Percentiles rank a stretch among this genome's conserved stretches.
Evolutionary conservation across 441 rosid genomes (phyloP).

Genomic region (Populus hybrid): DNA sequence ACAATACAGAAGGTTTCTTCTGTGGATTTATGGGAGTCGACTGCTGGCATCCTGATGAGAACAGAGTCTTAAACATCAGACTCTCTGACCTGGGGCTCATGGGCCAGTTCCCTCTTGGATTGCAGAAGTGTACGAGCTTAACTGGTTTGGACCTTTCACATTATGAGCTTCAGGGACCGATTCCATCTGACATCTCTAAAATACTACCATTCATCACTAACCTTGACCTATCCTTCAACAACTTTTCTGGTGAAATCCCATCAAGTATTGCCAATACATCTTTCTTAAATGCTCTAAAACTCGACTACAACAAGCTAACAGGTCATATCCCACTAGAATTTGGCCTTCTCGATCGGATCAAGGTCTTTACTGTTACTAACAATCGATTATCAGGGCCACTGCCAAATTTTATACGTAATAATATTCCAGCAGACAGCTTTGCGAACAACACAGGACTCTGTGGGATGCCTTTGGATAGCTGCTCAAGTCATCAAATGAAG

Average conservation of each 20-base stretch:
- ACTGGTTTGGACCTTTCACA: conserved; percentile 26
- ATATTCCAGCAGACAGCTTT: too few relatives aligned
- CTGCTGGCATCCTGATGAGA: conserved; percentile 23
- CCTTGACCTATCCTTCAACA: conserved; percentile 22
- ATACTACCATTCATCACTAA: conserved; percentile 5
- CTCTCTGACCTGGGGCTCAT: conserved; percentile 30
- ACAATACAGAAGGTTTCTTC: conserved; percentile 15
- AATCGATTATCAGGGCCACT: too few relatives aligned
- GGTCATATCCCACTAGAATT: not conserved
- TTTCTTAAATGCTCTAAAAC: too few relatives aligned
- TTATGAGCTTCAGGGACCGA: conserved; percentile 31
- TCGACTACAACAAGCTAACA: too few relatives aligned
- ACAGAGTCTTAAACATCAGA: not conserved
- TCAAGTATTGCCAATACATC: too few relatives aligned
- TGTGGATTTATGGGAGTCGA: conserved; percentile 32
- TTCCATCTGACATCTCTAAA: conserved; percentile 26
- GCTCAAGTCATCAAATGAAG: too few relatives aligned
- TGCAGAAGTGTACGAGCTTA: conserved; percentile 27
- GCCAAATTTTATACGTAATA: too few relatives aligned
- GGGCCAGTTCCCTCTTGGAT: conserved; percentile 40
- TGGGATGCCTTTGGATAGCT: too few relatives aligned
- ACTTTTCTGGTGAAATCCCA: conserved; percentile 5
- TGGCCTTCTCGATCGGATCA: conserved; percentile 12
- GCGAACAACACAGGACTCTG: too few relatives aligned
- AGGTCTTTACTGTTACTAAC: conserved; percentile 17